Base-by-base conservation (phyloP, 1,139 yeast genomes). In the Lodderomyces theae region DNA sequence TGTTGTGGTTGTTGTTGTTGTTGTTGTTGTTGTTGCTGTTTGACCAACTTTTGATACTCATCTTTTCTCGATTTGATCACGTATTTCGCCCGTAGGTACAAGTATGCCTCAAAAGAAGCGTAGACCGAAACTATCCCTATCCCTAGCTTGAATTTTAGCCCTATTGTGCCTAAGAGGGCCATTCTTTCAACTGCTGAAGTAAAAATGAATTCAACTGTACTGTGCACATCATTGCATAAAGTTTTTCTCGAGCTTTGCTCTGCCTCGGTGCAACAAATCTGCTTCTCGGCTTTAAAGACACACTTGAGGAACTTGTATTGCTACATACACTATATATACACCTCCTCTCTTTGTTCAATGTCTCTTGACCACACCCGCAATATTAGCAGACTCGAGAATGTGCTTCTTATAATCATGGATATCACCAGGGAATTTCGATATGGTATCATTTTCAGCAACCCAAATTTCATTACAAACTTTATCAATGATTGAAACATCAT, bases 381-480 rank as follows among this genome's bases (percentile, higher is more conserved):
- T 77, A 56, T 82, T 86, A 4, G 97, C 96, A 50, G 77, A 65
- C 34, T 77, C 74, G 56, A 92, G 72, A 52, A 90, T 90, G 54
- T 87, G 87, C 65, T 86, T 85, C 77, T 89, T 92, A 68, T 92
- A 92, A 53, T 80, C 97, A 51, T 82, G 79, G 52, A 92, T 92
- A 44, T 77, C 69, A 53, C 98, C 98, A 37, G 80, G 82, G 69
- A 88, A 87, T 61, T 83, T 82, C 53, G 69, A 72, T 23, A 90
- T 96, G 1, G 81, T 72, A 44, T 90, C 94, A 43, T 80, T 74
- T 59, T 92, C 98, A 59, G 95, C 84, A 33, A 89, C 94, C 97
- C 97, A 92, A 48, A 92, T 86, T 61, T 90, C 95, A 45, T 85
- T 83, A 69, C 97, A 88, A 7, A 92, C 96, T 45, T 78, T 76